Base-by-base conservation (phyloP, 441 rosid genomes). In the Capsella rubella region DNA sequence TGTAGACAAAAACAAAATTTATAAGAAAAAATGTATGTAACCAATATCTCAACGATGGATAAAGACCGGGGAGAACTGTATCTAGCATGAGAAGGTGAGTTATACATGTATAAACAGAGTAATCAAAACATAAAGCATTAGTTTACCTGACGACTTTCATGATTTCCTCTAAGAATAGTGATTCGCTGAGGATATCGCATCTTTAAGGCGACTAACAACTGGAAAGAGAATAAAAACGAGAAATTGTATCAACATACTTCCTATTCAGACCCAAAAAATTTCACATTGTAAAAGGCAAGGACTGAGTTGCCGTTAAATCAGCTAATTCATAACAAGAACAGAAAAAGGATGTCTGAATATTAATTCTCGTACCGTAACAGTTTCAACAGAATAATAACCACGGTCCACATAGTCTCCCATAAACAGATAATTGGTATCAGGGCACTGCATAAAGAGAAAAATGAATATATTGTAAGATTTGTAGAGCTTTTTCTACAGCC, bases 111-210 rank as follows among this genome's bases (percentile, higher is more conserved):
- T 3, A 60, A 29, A 42, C 54, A 59, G 39, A 37, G 40, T 31
- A 27, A 46, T 32, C 45, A 42, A 52, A 57, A 28, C 32, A 43
- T 32, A 43, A 16, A 35, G 60, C 43, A 46, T 32, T 43, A 47
- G 43, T 62, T 28, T 82, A 90, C 98, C 97, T 92, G 98, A 66
- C 98, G 97, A 74, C 96, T 90, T 85, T 92, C 98, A 13, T 92
- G 98, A 77, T 92, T 92, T 77, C 98, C 98, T 80, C 98, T 81
- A 18, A 93, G 87, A 83, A 90, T 89, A 35, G 98, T 93, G 72
- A 93, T 84, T 62, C 98, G 85, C 64, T 89, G 93, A 67, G 87
- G 78, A 77, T 89, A 90, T 34, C 97, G 89, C 73, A 90, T 90
- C 85, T 93, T 90, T 62, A 93, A 76, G 70, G 97, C 90, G n/a